Conservation (phyloP, 371 early-diverging fungal genomes). For the Dentiscutata heterogama region DNA sequence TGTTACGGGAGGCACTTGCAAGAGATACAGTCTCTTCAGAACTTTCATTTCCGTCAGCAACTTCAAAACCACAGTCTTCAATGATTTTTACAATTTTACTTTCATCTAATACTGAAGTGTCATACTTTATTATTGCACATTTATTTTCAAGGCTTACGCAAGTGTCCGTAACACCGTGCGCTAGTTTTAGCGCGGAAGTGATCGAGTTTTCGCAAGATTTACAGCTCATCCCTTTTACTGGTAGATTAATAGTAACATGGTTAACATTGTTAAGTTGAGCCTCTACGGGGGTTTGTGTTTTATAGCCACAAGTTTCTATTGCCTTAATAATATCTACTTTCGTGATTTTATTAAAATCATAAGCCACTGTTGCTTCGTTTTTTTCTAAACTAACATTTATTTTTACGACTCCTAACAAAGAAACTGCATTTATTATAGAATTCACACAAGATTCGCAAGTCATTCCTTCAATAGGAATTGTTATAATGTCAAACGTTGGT, state of each 20-base stretch:
- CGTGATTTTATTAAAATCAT: conserved; percentile 48
- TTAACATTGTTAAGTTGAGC: background rate
- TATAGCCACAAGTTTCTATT: conserved; percentile 74
- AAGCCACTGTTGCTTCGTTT: conserved; percentile 60
- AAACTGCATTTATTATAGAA: conserved; percentile 65
- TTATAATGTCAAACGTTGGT: background rate
- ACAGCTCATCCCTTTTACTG: conserved; percentile 88
- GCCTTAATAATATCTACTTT: conserved; percentile 52
- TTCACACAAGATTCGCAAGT: conserved; percentile 90
- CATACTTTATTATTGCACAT: background rate
- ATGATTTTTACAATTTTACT: conserved; percentile 54
- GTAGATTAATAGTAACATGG: conserved; percentile 43
- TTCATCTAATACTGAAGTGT: conserved; percentile 46
- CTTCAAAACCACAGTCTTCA: conserved; percentile 72
- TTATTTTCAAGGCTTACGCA: conserved; percentile 65
- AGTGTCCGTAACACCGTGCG: conserved; percentile 55
- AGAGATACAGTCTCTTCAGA: background rate
- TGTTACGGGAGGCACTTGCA: background rate
- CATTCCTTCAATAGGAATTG: conserved; percentile 79
- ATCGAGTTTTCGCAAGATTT: conserved; percentile 83
- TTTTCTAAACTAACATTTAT: conserved; percentile 64
- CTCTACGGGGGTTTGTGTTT: conserved; percentile 49
- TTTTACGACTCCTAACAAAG: conserved; percentile 57
- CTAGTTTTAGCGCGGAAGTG: conserved; percentile 58
- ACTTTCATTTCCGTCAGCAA: background rate